phyloP scores from a whole-genome alignment of 2,329 filamentous ascomycete genomes.

The Neospermospora avenae region DNA sequence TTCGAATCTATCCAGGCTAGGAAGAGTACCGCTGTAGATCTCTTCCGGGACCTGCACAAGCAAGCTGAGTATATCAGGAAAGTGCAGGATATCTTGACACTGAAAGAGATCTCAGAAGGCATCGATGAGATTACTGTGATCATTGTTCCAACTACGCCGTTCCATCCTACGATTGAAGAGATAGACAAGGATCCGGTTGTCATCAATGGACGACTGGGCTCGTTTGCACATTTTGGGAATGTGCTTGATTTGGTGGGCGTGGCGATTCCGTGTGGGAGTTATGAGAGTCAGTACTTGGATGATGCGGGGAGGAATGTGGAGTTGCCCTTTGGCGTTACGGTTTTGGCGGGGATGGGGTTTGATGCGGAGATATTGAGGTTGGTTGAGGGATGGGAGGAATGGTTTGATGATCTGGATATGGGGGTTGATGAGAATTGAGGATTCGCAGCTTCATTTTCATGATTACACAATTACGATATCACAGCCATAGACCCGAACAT shows the following conservation, averaged over 20 bases:
- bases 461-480: too few species aligned
- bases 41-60: constrained; percentile 46
- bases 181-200: constrained; percentile 48
- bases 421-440: background rate
- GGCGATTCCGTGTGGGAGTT: constrained; percentile 31
- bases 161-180: constrained; percentile 45
- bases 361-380: constrained; percentile 41
- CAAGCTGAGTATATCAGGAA: constrained; percentile 43
- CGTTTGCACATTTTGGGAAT: constrained; percentile 53
- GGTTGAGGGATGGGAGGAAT: constrained; percentile 31
- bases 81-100: constrained; percentile 40
- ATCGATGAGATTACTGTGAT: constrained; percentile 39
- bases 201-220: constrained; percentile 46
- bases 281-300: constrained; percentile 16
- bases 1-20: constrained; percentile 37
- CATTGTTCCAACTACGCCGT: constrained; percentile 50
- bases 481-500: too few species aligned
- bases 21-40: constrained; percentile 42
- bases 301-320: constrained; percentile 15
- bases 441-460: too few species aligned
- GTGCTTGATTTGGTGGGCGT: constrained; percentile 50
- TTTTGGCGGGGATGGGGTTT: constrained; percentile 40
- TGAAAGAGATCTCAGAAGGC: constrained; percentile 11
- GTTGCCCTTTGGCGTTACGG: constrained; percentile 44
- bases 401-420: constrained; percentile 14